Evolutionary conservation across 2,329 filamentous ascomycete species (phyloP).

Genomic region (Chaetomium strumarium): DNA sequence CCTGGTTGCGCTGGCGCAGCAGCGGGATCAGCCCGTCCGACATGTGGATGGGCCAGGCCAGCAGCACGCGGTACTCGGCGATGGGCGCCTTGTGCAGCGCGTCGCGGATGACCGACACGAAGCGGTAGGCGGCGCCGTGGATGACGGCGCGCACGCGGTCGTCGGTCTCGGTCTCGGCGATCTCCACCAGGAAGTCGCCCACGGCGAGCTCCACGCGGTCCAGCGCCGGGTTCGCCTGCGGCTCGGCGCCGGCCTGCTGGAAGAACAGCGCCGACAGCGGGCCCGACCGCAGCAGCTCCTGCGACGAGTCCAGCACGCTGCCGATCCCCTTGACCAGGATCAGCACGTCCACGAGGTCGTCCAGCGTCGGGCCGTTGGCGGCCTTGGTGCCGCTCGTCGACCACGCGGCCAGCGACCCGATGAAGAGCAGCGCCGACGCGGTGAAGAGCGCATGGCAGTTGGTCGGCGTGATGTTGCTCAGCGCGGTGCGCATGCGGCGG

Average conservation of each 20-base stretch:
- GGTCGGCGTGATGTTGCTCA: slow-evolving; percentile 18
- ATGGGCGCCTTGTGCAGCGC: not conserved
- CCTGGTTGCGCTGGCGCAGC: slow-evolving; percentile 18
- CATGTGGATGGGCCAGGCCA: slow-evolving; percentile 21
- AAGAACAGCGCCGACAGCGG: slow-evolving; percentile 19
- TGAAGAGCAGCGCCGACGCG: slow-evolving; percentile 20
- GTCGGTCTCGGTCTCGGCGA: slow-evolving; percentile 1
- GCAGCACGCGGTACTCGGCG: slow-evolving; percentile 21
- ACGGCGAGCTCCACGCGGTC: slow-evolving; percentile 13
- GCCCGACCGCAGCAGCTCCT: slow-evolving; percentile 12
- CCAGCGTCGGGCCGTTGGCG: slow-evolving; percentile 11
- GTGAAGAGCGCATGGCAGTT: slow-evolving; percentile 24
- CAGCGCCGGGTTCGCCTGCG: slow-evolving; percentile 7
- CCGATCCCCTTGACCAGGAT: slow-evolving; percentile 22
- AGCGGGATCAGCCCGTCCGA: slow-evolving; percentile 15
- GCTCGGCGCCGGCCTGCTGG: not conserved
- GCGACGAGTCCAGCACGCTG: slow-evolving; percentile 17
- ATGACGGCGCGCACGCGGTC: slow-evolving; percentile 12
- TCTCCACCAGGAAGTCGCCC: slow-evolving; percentile 5
- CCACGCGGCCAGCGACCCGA: slow-evolving; percentile 18
- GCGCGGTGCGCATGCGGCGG: slow-evolving; percentile 18
- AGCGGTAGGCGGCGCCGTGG: slow-evolving; percentile 9
- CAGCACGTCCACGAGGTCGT: slow-evolving; percentile 21
- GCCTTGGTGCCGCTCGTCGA: not conserved
- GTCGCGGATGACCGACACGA: slow-evolving; percentile 10